phyloP scores from a whole-genome alignment of 306 rosid genomes.

The Medicago arabica region DNA sequence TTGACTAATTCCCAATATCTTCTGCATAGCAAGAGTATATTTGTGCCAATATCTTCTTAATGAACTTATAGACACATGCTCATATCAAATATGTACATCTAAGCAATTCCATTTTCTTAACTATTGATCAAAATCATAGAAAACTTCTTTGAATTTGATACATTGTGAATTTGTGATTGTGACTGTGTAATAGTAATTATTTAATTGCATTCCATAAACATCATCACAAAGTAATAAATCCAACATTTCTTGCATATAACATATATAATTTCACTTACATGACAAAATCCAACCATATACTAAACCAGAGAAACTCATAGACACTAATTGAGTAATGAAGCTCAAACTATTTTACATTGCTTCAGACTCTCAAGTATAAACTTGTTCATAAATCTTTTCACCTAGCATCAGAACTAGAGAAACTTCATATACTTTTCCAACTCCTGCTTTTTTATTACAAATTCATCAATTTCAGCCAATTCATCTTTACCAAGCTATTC shows the following conservation, averaged over 20 bases:
- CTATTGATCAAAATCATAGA: too few species aligned
- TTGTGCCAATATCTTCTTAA: too few species aligned
- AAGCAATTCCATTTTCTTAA: too few species aligned
- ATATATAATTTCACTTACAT: neutral
- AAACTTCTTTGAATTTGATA: too few species aligned
- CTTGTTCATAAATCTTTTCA: neutral
- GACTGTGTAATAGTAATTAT: too few species aligned
- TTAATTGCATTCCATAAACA: too few species aligned
- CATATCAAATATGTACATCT: too few species aligned
- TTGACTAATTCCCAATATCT: too few species aligned
- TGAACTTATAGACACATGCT: too few species aligned
- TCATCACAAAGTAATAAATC: too few species aligned
- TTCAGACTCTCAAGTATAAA: neutral
- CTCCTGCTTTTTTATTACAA: constrained; percentile 47
- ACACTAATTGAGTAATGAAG: constrained; percentile 16
- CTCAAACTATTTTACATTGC: constrained; percentile 33
- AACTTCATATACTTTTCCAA: constrained; percentile 27
- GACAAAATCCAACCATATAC: neutral
- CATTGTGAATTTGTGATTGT: too few species aligned
- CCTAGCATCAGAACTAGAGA: neutral
- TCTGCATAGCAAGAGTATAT: too few species aligned
- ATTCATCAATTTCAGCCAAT: constrained; percentile 51
- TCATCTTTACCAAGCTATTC: constrained; percentile 52
- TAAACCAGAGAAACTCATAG: neutral
- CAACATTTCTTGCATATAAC: neutral